Percentiles rank a stretch among this genome's conserved stretches.
Conservation (phyloP, 768 basidiomycete species). For the Pisolithus microcarpus region DNA sequence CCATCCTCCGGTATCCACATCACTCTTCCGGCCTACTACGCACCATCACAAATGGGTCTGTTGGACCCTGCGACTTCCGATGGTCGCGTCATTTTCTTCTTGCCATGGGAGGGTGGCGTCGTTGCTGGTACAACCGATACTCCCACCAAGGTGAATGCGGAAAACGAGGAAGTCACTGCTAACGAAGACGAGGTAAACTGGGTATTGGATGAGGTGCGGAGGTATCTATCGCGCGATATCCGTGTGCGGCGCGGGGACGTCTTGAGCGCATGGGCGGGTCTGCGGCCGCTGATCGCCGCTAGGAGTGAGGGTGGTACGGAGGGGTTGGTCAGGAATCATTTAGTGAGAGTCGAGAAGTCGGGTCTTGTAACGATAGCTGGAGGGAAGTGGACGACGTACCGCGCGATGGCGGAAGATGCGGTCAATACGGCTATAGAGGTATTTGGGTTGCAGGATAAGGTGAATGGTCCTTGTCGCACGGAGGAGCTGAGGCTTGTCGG, state of each 20-base stretch:
- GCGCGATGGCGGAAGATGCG: constrained; percentile 93
- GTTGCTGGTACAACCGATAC: constrained; percentile 97
- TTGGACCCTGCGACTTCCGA: constrained; percentile 94
- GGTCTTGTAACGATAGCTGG: constrained; percentile 93
- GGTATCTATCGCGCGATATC: constrained; percentile 88
- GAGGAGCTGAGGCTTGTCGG: constrained; percentile 79
- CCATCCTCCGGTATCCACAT: constrained; percentile 93
- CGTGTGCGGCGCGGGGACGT: constrained; percentile 92
- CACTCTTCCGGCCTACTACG: constrained; percentile 95
- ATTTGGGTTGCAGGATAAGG: constrained; percentile 55
- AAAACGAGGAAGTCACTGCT: constrained; percentile 61
- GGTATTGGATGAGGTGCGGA: constrained; percentile 89
- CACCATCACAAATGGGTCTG: constrained; percentile 89
- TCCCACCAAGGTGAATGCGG: constrained; percentile 55
- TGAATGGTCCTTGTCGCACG: constrained; percentile 65
- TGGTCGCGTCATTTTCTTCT: constrained; percentile 97
- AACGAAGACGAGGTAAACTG: constrained; percentile 93
- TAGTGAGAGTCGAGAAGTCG: constrained; percentile 75
- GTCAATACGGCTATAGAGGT: constrained; percentile 80
- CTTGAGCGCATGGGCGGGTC: constrained; percentile 88
- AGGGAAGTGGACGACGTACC: constrained; percentile 98
- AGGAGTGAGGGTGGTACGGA: constrained; percentile 78
- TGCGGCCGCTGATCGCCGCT: constrained; percentile 85
- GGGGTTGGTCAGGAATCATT: constrained; percentile 86
- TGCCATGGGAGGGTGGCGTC: constrained; percentile 97